Evolutionary conservation across 306 rosid genomes (phyloP).

Genomic region (Trichosanthes cucumerina): DNA sequence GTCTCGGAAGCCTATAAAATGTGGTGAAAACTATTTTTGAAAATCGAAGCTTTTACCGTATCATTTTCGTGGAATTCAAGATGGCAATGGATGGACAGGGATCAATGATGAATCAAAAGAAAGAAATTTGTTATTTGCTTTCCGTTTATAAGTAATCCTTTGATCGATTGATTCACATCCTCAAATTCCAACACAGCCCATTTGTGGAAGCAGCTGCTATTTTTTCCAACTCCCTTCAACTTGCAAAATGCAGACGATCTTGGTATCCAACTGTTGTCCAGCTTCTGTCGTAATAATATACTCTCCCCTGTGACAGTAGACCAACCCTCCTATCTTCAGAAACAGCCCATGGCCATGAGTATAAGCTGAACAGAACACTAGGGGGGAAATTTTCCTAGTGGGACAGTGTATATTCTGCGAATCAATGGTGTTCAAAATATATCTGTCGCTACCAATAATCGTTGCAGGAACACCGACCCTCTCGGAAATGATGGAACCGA

Average conservation of each 20-base stretch:
- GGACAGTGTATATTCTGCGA: background rate
- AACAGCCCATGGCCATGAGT: background rate
- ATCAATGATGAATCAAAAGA: background rate
- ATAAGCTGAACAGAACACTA: background rate
- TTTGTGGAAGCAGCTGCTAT: background rate
- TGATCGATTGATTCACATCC: background rate
- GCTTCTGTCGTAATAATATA: background rate
- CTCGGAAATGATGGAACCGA: slow-evolving; percentile 65
- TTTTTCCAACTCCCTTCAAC: background rate
- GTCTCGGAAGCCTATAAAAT: background rate
- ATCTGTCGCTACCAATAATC: slow-evolving; percentile 46
- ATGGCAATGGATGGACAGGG: background rate
- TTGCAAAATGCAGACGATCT: background rate
- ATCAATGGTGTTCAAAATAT: background rate
- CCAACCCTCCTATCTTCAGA: background rate
- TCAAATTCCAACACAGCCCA: background rate
- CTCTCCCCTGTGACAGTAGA: background rate
- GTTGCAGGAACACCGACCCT: slow-evolving; percentile 61
- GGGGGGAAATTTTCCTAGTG: background rate
- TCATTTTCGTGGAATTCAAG: background rate
- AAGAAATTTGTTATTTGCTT: background rate
- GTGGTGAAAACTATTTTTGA: background rate
- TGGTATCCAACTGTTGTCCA: background rate
- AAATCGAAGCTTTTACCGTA: background rate
- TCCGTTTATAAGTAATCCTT: background rate